These are phyloP conservation scores for Datisca glomerata DNA, from an alignment of 306 rosid genomes.

Conservation along the genomic window DNA sequence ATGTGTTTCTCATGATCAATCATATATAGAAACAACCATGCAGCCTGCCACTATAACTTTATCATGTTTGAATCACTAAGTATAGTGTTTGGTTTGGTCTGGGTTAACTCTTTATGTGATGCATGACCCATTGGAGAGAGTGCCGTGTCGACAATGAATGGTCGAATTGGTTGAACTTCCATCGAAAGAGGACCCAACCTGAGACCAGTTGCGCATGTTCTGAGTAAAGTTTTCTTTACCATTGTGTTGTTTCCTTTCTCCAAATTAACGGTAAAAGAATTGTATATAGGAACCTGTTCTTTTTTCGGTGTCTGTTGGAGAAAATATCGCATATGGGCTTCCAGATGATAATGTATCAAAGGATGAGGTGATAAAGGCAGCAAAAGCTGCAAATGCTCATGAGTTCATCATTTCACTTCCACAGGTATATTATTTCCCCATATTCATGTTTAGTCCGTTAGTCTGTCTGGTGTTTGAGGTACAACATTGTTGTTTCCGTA, in stretches of 20 bases:
- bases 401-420: slow-evolving; percentile 92
- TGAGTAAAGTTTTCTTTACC: background rate
- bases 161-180: no score
- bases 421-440: slow-evolving; percentile 37
- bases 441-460: slow-evolving; percentile 5
- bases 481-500: slow-evolving; percentile 8
- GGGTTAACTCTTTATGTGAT: no score
- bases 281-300: slow-evolving; percentile 78
- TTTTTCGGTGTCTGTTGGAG: slow-evolving; percentile 90
- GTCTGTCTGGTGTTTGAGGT: slow-evolving; percentile 7
- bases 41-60: no score
- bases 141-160: no score
- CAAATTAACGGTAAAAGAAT: slow-evolving; percentile 5
- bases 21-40: no score
- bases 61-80: no score
- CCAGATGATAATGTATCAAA: slow-evolving; percentile 79
- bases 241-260: slow-evolving; percentile 8
- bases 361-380: slow-evolving; percentile 92
- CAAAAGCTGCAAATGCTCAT: slow-evolving; percentile 96
- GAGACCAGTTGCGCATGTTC: slow-evolving; percentile 1
- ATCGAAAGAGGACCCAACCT: background rate
- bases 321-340: slow-evolving; percentile 96
- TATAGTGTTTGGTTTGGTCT: no score
- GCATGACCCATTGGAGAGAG: no score
- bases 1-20: no score